Evolutionary conservation across 1,139 yeast species (phyloP), one percentile per base, ranked within the genome.

Genomic region (Protomyces lactucae-debilis): DNA sequence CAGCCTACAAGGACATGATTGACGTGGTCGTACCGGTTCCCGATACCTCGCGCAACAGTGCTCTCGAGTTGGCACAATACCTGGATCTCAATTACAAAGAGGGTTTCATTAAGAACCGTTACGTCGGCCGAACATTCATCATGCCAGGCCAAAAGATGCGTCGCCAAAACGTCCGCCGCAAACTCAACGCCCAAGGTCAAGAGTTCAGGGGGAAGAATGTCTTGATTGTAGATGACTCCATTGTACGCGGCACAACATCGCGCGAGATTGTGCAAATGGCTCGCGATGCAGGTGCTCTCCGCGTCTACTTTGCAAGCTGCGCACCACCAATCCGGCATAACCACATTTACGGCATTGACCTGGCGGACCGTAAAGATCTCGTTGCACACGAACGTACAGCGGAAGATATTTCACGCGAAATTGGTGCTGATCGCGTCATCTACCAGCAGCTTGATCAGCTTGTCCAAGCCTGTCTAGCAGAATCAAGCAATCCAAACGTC

Each of bases 11-110:
- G 55, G 76, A 79, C 63, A 83, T 83, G 67, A 87, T 93, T 67
- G 99, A 93, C 72, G 99, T 92, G 55, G 97, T 95, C 54, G 90
- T 93, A 64, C 97, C 99, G 1, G 99, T 93, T 8, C 99, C 99
- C 10, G 99, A 93, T 75, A 95, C 99, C 16, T 86, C 98, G 8
- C 83, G 98, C 75, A 92, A 95, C 55, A 86, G 97, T 37, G 99
- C 99, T 0, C 78, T 92, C 68, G 95, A 93, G 75, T 87, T 96
- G 77, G 93, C 99, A 1, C 93, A 88, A 51, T 79, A 84, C 57
- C 80, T 93, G 69, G 83, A 84, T 64, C 75, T 90, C 51, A 95
- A 97, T 21, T 95, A 90, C 77, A 84, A 98, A 74, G 99, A 93
- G 78, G 99, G 98, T 32, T 95, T 93, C 73, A 95, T 93, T 68